These are phyloP conservation scores for Phytophthora fragariae DNA, from an alignment of 352 stramenopile genomes.

Conservation along the genomic window DNA sequence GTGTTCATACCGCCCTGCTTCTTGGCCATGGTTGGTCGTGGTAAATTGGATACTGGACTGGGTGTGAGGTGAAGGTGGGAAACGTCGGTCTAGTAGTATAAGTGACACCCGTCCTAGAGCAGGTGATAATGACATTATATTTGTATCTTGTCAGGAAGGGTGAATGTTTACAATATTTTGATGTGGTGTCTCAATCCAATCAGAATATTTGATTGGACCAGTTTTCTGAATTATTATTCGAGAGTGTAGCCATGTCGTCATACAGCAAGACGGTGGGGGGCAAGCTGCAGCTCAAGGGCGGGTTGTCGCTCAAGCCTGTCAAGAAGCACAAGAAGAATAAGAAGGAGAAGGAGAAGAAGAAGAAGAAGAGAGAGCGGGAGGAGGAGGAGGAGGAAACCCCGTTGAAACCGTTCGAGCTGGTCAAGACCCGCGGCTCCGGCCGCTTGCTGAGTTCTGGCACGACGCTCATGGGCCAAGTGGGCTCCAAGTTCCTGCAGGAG, in stretches of 20 bases:
- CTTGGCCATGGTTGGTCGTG: conserved; percentile 48
- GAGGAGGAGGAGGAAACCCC: conserved; percentile 16
- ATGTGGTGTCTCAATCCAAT: neutral
- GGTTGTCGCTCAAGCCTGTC: conserved; percentile 70
- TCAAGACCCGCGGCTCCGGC: conserved; percentile 79
- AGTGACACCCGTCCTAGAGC: conserved; percentile 1
- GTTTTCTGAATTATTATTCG: neutral
- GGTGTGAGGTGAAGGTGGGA: neutral
- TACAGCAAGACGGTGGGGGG: conserved; percentile 80
- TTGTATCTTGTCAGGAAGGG: neutral
- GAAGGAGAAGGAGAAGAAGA: conserved; percentile 42
- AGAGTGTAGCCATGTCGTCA: conserved; percentile 34
- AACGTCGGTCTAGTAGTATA: neutral
- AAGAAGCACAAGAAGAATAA: conserved; percentile 70
- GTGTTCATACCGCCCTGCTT: conserved; percentile 70
- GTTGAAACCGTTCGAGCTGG: conserved; percentile 69
- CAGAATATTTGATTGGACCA: neutral
- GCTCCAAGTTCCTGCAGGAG: conserved; percentile 86
- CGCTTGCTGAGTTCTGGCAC: conserved; percentile 89
- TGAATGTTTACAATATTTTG: neutral
- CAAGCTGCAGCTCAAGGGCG: conserved; percentile 86
- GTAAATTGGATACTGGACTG: conserved; percentile 10
- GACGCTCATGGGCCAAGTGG: conserved; percentile 86
- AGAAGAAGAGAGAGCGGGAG: conserved; percentile 18
- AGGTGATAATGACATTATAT: neutral